Base-by-base conservation (phyloP, 78 protist genomes). In the Dictyostelium purpureum region DNA sequence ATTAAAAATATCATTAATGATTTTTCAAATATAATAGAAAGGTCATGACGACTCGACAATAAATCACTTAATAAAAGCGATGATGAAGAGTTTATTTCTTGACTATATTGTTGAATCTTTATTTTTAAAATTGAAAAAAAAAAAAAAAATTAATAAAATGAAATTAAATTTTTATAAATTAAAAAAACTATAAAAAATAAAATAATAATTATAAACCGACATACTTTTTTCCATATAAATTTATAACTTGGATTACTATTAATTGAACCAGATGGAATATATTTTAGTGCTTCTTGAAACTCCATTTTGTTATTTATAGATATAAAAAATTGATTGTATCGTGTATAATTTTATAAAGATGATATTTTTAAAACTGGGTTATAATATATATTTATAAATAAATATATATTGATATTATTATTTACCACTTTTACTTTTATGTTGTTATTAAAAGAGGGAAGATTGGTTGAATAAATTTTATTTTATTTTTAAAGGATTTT, bases 1-100 rank as follows among this genome's bases (percentile, higher is more conserved):
- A 82, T 12, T 31, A 82, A 42, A 35, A 82, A 56, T 31, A 70
- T 18, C 24, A 56, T 67, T n/a, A 82, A 56, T 6, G 90, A 70
- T 67, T 70, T 70, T 56, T 82, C 90, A 82, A 70, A 82, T 24
- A 70, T 51, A 42, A n/a, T 40, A 37, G 67, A 77, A 5, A 77
- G 45, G 38, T 65, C 59, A 24, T 31, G 16, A 6, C 38, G 57
- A 28, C 71, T 14, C 31, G 28, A 12, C 38, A 52, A 38, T 56
- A 37, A 14, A 35, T 56, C 70, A 77, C 54, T 38, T 12, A 77
- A 56, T 24, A 77, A 38, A 6, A 56, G 7, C 38, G 83, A 77
- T 77, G 70, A 35, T 56, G 73, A 35, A 24, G 70, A 38, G n/a
- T 56, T 28, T 56, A 77, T 42, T 26, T 77, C 83, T 19, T 2